Percentiles rank a stretch among this genome's conserved stretches.
These are phyloP conservation scores for Microbotryum violaceum DNA, from an alignment of 1,284 basidiomycete species.

Conservation along the genomic window DNA sequence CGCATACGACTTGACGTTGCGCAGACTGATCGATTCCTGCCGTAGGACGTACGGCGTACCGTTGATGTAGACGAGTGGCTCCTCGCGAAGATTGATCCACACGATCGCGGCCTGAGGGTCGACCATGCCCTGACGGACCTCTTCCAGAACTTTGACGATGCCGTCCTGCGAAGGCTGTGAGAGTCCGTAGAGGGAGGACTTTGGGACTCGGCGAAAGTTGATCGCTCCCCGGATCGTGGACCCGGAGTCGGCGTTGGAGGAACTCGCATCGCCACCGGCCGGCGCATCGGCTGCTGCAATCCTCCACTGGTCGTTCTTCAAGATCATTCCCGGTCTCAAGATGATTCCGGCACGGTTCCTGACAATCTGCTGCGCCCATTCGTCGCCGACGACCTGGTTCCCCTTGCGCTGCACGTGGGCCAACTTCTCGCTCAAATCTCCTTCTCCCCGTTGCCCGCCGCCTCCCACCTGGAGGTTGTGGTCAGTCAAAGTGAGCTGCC, in stretches of 20 bases:
- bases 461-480: too few species aligned
- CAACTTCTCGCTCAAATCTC: slow-evolving; percentile 15
- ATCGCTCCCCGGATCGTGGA: slow-evolving; percentile 68
- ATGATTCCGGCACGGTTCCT: slow-evolving; percentile 91
- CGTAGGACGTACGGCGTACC: slow-evolving; percentile 45
- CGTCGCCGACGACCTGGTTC: slow-evolving; percentile 79
- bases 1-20: slow-evolving; percentile 40
- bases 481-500: slow-evolving; percentile 19
- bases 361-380: slow-evolving; percentile 87
- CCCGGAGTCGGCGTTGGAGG: slow-evolving; percentile 8
- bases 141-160: slow-evolving; percentile 69
- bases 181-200: slow-evolving; percentile 78
- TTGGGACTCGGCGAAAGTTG: slow-evolving; percentile 82
- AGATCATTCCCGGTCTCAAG: slow-evolving; percentile 67
- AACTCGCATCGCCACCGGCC: too few species aligned
- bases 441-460: slow-evolving; percentile 36
- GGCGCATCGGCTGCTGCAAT: too few species aligned
- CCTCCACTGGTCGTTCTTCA: slow-evolving; percentile 80
- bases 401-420: slow-evolving; percentile 62
- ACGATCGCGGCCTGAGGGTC: slow-evolving; percentile 56
- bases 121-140: slow-evolving; percentile 45
- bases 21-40: slow-evolving; percentile 38
- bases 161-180: slow-evolving; percentile 86
- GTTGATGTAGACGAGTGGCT: slow-evolving; percentile 91
- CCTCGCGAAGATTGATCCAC: slow-evolving; percentile 78